These are phyloP conservation scores for Aspergillus pseudoviridinutans DNA, from an alignment of 2,329 filamentous ascomycete species.

Conservation along the genomic window DNA sequence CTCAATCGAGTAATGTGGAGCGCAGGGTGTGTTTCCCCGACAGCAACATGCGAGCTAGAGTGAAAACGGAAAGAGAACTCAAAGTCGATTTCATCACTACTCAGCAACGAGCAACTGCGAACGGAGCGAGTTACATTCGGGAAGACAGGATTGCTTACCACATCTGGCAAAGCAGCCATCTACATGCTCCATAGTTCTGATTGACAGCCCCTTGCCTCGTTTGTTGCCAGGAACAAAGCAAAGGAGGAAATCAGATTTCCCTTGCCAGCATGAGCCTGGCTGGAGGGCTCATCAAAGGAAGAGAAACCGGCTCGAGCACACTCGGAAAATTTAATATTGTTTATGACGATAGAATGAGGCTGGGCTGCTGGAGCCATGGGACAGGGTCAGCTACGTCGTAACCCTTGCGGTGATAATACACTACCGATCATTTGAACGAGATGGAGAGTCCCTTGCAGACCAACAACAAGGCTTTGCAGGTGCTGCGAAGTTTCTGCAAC, in stretches of 20 bases:
- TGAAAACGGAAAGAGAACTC: background rate
- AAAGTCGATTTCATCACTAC: background rate
- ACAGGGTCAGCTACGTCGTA: background rate
- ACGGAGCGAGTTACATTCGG: background rate
- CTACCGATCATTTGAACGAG: background rate
- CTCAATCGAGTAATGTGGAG: background rate
- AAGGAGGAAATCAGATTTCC: background rate
- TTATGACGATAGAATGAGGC: background rate
- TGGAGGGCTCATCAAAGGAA: background rate
- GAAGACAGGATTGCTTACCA: background rate
- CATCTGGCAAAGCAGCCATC: background rate
- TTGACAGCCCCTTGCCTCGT: background rate
- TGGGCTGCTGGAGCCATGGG: background rate
- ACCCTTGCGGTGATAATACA: background rate
- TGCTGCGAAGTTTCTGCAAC: background rate
- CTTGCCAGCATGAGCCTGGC: background rate
- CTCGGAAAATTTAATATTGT: background rate
- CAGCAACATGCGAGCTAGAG: background rate
- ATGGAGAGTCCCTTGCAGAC: background rate
- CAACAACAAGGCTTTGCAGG: background rate
- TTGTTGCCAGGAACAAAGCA: background rate
- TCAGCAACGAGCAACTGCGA: background rate
- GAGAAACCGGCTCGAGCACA: background rate
- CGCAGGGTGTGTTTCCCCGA: background rate
- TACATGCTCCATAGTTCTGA: background rate